These are phyloP conservation scores for Solanum etuberosum DNA, from an alignment of 257 asterid species.

Conservation along the genomic window DNA sequence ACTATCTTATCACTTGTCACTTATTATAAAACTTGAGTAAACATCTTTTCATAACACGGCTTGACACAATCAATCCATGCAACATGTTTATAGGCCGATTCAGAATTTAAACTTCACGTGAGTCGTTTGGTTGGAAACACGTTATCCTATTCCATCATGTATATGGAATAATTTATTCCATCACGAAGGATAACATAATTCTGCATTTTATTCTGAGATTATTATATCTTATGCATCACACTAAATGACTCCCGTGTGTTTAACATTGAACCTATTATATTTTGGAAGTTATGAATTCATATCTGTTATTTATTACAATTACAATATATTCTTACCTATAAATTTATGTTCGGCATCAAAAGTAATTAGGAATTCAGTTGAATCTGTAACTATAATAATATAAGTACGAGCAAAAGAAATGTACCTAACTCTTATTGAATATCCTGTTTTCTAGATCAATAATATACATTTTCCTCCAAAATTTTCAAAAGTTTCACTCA, in stretches of 20 bases:
- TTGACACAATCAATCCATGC: background rate
- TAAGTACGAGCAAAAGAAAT: background rate
- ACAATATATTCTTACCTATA: rapidly evolving
- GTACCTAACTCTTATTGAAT: background rate
- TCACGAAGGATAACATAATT: too few relatives aligned
- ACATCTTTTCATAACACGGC: background rate
- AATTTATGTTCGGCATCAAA: background rate
- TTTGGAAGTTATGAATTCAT: background rate
- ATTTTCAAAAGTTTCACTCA: background rate
- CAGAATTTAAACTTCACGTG: too few relatives aligned
- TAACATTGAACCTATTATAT: too few relatives aligned
- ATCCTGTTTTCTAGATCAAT: background rate
- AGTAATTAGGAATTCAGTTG: rapidly evolving
- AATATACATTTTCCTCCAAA: background rate
- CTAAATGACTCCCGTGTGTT: too few relatives aligned
- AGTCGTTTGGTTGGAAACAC: rapidly evolving
- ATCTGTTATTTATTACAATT: too few relatives aligned
- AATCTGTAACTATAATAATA: too few relatives aligned
- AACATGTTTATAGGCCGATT: background rate
- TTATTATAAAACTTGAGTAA: background rate
- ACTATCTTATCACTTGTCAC: background rate
- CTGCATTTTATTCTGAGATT: too few relatives aligned
- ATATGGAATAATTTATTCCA: too few relatives aligned
- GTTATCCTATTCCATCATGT: rapidly evolving
- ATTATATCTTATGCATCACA: too few relatives aligned